phyloP scores from a whole-genome alignment of 169 alveolate genomes.

The Cryptosporidium baileyi region DNA sequence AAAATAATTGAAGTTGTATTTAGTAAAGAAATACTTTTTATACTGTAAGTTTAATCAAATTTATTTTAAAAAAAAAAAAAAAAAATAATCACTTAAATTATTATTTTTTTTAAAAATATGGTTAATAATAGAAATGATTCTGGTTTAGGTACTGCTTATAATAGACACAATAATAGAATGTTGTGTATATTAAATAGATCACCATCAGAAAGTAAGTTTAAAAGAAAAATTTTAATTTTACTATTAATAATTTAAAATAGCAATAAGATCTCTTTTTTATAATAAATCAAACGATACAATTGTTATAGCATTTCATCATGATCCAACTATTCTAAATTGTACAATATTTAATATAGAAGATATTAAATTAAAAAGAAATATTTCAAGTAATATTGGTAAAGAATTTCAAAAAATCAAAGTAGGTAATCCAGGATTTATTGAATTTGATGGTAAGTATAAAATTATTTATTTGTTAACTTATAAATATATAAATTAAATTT shows the following conservation, averaged over 20 bases:
- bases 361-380: constrained; percentile 15
- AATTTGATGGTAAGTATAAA: constrained; percentile 56
- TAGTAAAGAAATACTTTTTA: constrained; percentile 53
- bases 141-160: constrained; percentile 57
- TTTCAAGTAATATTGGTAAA: constrained; percentile 24
- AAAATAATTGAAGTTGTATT: constrained; percentile 63
- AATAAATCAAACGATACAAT: constrained; percentile 42
- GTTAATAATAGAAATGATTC: constrained; percentile 43
- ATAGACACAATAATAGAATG: constrained; percentile 30
- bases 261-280: constrained; percentile 58
- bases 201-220: constrained; percentile 66
- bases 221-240: neutral
- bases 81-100: neutral
- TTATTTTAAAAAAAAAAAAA: no score
- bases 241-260: neutral
- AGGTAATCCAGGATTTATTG: constrained; percentile 70
- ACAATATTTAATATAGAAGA: constrained; percentile 53
- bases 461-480: neutral
- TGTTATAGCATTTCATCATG: constrained; percentile 63
- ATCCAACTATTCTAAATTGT: constrained; percentile 43
- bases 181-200: constrained; percentile 60
- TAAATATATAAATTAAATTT: neutral
- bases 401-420: constrained; percentile 56
- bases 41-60: constrained; percentile 61
- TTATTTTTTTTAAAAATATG: no score